Percentiles rank a stretch among this genome's conserved stretches.
Evolutionary conservation across 164 flowering plant species (phyloP).

Genomic region (Echeveria elegans): DNA sequence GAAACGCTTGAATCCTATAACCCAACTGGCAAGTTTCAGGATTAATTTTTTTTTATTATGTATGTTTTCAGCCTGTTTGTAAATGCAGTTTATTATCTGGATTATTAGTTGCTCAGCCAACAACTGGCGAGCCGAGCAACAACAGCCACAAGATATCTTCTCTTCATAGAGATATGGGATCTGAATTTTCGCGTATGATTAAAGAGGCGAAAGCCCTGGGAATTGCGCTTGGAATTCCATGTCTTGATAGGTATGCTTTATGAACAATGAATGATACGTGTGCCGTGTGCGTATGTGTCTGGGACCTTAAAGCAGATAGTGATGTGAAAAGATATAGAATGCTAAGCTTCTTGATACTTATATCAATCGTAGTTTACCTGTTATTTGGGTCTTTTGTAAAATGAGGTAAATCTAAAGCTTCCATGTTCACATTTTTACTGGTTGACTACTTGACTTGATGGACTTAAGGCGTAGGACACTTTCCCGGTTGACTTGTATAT

Average conservation of each 20-base stretch:
- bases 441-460: background rate
- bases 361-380: background rate
- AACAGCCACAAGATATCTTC: slow-evolving; percentile 32
- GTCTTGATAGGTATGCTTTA: slow-evolving; percentile 69
- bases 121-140: slow-evolving; percentile 31
- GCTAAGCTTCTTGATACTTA: background rate
- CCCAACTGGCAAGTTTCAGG: slow-evolving; percentile 32
- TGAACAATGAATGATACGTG: background rate
- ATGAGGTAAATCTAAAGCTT: no score
- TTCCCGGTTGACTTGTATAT: background rate
- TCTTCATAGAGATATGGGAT: slow-evolving; percentile 69
- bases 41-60: background rate
- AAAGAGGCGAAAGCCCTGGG: slow-evolving; percentile 84
- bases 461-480: background rate
- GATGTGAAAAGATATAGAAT: background rate
- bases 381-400: background rate
- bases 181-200: slow-evolving; percentile 83
- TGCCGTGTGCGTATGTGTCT: background rate
- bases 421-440: no score
- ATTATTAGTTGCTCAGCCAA: slow-evolving; percentile 27
- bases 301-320: background rate
- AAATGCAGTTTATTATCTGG: background rate
- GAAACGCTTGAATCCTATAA: slow-evolving; percentile 49
- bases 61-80: background rate
- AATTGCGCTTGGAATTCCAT: slow-evolving; percentile 78